Evolutionary conservation across 1,284 basidiomycete genomes (phyloP).

Genomic region (Rhodotorula sp.): DNA sequence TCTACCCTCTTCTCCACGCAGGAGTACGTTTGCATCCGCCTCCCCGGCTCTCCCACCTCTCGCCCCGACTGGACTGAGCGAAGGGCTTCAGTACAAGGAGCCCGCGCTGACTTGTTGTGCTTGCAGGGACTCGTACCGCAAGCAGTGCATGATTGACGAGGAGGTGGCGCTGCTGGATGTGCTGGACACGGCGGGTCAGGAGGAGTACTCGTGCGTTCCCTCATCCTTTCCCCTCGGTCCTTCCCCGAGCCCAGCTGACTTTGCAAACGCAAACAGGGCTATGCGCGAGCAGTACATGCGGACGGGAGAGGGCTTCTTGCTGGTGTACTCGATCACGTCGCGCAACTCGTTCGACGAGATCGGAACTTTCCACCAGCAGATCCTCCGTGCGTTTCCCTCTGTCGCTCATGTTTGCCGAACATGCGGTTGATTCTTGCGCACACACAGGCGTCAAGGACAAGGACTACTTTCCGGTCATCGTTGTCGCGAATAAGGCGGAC

Average conservation of each 20-base stretch:
- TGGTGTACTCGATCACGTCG: slow-evolving; percentile 98
- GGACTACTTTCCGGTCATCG: slow-evolving; percentile 95
- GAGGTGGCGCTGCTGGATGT: slow-evolving; percentile 97
- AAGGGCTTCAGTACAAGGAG: no score
- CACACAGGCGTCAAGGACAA: slow-evolving; percentile 78
- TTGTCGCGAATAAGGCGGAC: slow-evolving; percentile 99
- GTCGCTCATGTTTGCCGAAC: no score
- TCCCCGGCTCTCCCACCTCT: not conserved
- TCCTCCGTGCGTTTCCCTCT: slow-evolving; percentile 63
- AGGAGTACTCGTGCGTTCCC: slow-evolving; percentile 85
- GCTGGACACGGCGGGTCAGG: slow-evolving; percentile 97
- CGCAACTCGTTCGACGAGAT: slow-evolving; percentile 96
- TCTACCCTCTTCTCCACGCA: not conserved
- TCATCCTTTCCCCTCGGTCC: no score
- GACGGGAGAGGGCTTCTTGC: slow-evolving; percentile 95
- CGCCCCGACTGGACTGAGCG: not conserved
- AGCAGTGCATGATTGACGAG: slow-evolving; percentile 95
- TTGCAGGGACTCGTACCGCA: slow-evolving; percentile 78
- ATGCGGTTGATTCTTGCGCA: not conserved
- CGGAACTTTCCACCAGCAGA: slow-evolving; percentile 97
- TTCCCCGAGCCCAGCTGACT: not conserved
- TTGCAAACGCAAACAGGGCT: slow-evolving; percentile 60
- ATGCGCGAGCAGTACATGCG: slow-evolving; percentile 99
- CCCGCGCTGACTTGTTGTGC: not conserved
- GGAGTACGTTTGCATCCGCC: slow-evolving; percentile 14